Base-by-base conservation (phyloP, 768 basidiomycete genomes). In the Amyloporia xantha region DNA sequence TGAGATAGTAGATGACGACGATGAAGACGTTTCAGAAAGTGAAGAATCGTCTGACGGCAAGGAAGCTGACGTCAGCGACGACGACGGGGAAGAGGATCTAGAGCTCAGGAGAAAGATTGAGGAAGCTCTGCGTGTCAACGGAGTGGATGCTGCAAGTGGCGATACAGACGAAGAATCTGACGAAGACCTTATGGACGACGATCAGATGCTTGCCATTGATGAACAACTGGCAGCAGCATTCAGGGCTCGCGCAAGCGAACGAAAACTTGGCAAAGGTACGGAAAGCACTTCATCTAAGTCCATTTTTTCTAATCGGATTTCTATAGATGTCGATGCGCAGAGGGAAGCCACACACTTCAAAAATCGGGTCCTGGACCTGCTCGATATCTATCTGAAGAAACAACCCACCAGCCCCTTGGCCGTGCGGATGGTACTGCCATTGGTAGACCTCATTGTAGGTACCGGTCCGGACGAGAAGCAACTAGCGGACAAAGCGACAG, bases 181-280 rank as follows among this genome's bases (percentile, higher is more conserved):
- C 12, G 81, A 83, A 52, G 86, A 87, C 41, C 68, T 84, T 24
- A 85, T 95, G 84, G 88, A 96, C 62, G 95, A 99, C 61, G 94
- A 98, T 21, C 91, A 96, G 68, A 99, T 99, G 95, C 83, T 98
- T 75, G 87, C 86, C 27, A 80, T 98, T 23, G 95, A 99, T 61
- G 87, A 89, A 42, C 86, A 95, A 61, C 79, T 99, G 5, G 91
- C 89, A 3, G 79, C 84, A 44, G 83, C 92, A 25, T 95, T 99
- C 77, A 77, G 78, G 50, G 73, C 82, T 25, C 79, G 81, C 51
- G 70, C 76, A 20, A 72, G 73, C 48, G 81, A 77, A 47, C 78
- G 74, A 63, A 82, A 79, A 59, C 68, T 69, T 30, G 76, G 73
- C 46, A 89, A 85, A 73, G 80, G 90, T 87, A 46, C 49, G 75